phyloP scores from a whole-genome alignment of 495 filamentous ascomycete genomes.

The Aspergillus diversus region DNA sequence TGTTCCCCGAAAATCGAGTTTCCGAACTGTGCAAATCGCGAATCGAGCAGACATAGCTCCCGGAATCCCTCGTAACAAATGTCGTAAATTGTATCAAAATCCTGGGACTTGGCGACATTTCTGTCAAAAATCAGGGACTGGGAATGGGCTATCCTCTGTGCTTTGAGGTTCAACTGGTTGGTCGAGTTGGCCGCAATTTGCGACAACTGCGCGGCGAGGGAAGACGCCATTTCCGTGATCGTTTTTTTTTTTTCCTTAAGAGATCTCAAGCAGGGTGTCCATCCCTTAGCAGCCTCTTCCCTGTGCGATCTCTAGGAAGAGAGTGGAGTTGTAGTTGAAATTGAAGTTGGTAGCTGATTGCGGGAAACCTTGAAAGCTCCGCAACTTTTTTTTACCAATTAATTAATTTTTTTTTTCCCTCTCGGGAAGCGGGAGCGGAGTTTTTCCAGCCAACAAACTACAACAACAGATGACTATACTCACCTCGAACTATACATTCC shows the following conservation, averaged over 20 bases:
- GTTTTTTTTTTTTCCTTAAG: constrained; percentile 24
- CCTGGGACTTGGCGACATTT: constrained; percentile 78
- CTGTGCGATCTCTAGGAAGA: constrained; percentile 1
- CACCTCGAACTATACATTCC: neutral
- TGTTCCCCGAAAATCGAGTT: constrained; percentile 84
- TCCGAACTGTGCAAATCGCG: constrained; percentile 69
- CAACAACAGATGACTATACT: constrained; percentile 4
- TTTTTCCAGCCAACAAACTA: constrained; percentile 29
- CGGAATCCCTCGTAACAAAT: constrained; percentile 86
- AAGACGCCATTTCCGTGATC: constrained; percentile 66
- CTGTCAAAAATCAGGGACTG: constrained; percentile 91
- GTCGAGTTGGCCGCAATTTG: constrained; percentile 77
- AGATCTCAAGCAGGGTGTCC: constrained; percentile 22
- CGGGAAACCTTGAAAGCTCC: constrained; percentile 22
- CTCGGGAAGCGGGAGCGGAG: constrained; percentile 28
- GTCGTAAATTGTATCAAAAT: constrained; percentile 83
- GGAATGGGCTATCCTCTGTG: constrained; percentile 83
- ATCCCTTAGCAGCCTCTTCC: constrained; percentile 27
- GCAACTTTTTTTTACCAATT: constrained; percentile 40
- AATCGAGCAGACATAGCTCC: constrained; percentile 85
- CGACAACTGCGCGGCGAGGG: constrained; percentile 78
- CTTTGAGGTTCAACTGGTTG: constrained; percentile 82
- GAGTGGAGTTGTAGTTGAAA: constrained; percentile 11
- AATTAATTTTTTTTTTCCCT: constrained; percentile 14
- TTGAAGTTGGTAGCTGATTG: neutral